Conservation (phyloP, 2,329 filamentous ascomycete species). For the Cladosporium colombiae region DNA sequence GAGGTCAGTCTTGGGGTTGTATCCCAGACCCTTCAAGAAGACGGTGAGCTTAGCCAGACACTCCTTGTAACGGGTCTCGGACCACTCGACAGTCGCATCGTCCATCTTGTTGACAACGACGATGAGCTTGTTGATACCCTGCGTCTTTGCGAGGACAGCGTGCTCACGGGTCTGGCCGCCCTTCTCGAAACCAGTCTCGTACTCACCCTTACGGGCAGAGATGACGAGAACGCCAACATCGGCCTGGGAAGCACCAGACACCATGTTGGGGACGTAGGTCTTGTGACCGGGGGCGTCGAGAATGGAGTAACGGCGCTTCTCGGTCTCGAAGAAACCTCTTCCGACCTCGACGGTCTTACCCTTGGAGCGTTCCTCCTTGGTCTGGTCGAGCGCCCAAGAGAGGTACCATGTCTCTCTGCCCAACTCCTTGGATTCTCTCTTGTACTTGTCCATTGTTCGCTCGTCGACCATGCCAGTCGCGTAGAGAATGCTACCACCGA, state of each 20-base stretch:
- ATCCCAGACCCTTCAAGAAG: conserved; percentile 90
- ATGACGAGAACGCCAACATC: conserved; percentile 96
- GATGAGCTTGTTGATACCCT: conserved; percentile 94
- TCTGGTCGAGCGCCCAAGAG: conserved; percentile 96
- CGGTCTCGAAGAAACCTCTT: conserved; percentile 92
- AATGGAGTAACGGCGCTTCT: conserved; percentile 94
- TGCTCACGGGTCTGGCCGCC: conserved; percentile 97
- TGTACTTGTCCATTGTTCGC: conserved; percentile 97
- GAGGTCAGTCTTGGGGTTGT: conserved; percentile 90
- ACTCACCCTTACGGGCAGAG: conserved; percentile 94
- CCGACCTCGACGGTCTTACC: conserved; percentile 98
- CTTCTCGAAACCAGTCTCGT: conserved; percentile 96
- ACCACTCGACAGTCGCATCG: conserved; percentile 94
- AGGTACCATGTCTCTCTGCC: conserved; percentile 98
- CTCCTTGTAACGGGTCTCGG: conserved; percentile 86
- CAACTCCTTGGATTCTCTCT: conserved; percentile 91
- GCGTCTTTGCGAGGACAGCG: conserved; percentile 95
- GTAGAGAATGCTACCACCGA: conserved; percentile 91
- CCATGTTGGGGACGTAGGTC: conserved; percentile 98
- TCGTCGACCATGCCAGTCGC: conserved; percentile 99
- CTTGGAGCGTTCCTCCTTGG: conserved; percentile 92
- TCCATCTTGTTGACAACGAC: conserved; percentile 99
- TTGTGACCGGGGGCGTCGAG: conserved; percentile 97
- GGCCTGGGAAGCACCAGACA: conserved; percentile 73
- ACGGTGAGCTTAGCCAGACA: conserved; percentile 83